Conservation (phyloP, 2,329 filamentous ascomycete genomes). For the Lasiodiplodia gonubiensis region DNA sequence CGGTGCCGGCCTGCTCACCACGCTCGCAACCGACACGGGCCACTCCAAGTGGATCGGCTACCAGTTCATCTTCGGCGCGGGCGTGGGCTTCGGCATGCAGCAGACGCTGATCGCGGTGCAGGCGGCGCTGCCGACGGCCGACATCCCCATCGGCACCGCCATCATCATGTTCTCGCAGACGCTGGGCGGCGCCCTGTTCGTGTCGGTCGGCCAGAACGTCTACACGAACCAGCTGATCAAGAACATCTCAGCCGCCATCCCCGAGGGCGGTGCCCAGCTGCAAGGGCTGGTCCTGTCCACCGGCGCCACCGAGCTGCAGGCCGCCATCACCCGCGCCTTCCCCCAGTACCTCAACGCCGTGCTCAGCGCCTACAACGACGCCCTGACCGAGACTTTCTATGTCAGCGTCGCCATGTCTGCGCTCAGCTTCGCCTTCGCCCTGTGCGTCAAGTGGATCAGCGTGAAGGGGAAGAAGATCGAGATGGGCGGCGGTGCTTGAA, state of each 20-base stretch:
- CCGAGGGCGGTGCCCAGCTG: constrained; percentile 31
- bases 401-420: constrained; percentile 62
- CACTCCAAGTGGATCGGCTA: constrained; percentile 48
- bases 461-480: constrained; percentile 62
- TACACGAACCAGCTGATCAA: constrained; percentile 57
- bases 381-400: constrained; percentile 65
- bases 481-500: constrained; percentile 20
- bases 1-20: constrained; percentile 54
- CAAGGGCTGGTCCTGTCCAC: constrained; percentile 48
- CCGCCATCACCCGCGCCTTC: constrained; percentile 51
- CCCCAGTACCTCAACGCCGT: constrained; percentile 59
- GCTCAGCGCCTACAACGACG: constrained; percentile 67
- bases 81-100: constrained; percentile 57
- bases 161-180: constrained; percentile 57
- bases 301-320: constrained; percentile 65
- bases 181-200: constrained; percentile 56
- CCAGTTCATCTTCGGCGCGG: constrained; percentile 49
- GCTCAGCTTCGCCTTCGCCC: constrained; percentile 60
- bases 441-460: constrained; percentile 67
- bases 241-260: constrained; percentile 52
- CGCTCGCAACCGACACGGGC: constrained; percentile 48
- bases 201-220: constrained; percentile 57
- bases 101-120: constrained; percentile 55
- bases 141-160: constrained; percentile 55
- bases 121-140: constrained; percentile 48